Conservation (phyloP, 2,329 filamentous ascomycete genomes). For the Didymella keratinophila region DNA sequence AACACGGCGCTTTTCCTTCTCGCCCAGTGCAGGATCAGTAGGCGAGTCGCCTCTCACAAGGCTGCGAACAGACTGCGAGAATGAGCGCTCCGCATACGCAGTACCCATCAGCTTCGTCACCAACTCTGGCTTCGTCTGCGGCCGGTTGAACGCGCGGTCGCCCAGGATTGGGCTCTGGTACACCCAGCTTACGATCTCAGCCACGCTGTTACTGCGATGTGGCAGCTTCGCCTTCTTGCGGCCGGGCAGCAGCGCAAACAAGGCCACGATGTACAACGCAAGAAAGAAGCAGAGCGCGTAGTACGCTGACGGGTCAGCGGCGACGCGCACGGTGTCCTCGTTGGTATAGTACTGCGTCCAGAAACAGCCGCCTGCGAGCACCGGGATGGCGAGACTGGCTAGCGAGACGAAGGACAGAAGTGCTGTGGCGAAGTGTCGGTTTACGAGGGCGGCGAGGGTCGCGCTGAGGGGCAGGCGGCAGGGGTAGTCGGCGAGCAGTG, state of each 20-base stretch:
- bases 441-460: constrained; percentile 64
- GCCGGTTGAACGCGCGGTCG: constrained; percentile 76
- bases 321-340: constrained; percentile 57
- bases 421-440: constrained; percentile 72
- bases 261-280: constrained; percentile 71
- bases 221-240: constrained; percentile 72
- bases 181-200: constrained; percentile 80
- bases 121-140: constrained; percentile 72
- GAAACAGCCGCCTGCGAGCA: constrained; percentile 75
- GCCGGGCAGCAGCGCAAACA: constrained; percentile 65
- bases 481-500: constrained; percentile 74
- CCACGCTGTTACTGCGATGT: constrained; percentile 74
- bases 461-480: constrained; percentile 69
- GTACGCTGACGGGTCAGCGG: constrained; percentile 76
- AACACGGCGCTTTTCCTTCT: constrained; percentile 25
- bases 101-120: constrained; percentile 70
- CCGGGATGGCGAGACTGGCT: constrained; percentile 68
- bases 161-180: constrained; percentile 74
- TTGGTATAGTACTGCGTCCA: constrained; percentile 70
- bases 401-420: constrained; percentile 66
- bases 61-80: constrained; percentile 36
- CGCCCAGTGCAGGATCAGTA: constrained; percentile 27
- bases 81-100: constrained; percentile 56
- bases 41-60: constrained; percentile 41
- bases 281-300: constrained; percentile 76